phyloP scores from a whole-genome alignment of 2,329 filamentous ascomycete genomes.

The Scedosporium boydii region DNA sequence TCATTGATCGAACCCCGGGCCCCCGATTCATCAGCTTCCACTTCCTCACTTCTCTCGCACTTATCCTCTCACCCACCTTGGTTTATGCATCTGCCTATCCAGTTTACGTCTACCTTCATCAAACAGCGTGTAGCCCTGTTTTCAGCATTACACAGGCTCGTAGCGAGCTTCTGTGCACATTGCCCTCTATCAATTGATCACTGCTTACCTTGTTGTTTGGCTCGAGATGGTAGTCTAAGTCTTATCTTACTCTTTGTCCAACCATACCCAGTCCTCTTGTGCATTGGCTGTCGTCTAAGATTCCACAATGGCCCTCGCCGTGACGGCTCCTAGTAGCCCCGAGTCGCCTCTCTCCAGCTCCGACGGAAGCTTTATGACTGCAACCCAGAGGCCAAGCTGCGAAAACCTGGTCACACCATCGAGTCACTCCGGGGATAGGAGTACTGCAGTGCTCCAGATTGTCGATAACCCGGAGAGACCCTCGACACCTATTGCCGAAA shows the following conservation, averaged over 20 bases:
- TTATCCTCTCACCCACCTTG: background rate
- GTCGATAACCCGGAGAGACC: background rate
- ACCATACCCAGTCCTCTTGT: background rate
- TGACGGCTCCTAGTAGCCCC: background rate
- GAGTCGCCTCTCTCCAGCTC: background rate
- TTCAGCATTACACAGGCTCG: background rate
- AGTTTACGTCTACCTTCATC: background rate
- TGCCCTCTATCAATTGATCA: background rate
- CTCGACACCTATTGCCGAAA: background rate
- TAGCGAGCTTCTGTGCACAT: background rate
- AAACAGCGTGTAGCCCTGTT: background rate
- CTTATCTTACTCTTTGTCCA: background rate
- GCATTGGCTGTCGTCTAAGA: background rate
- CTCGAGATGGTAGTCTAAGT: background rate
- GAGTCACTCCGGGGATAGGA: background rate
- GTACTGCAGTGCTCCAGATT: background rate
- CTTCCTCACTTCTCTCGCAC: background rate
- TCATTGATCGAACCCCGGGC: too few species aligned
- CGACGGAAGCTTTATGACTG: conserved; percentile 4
- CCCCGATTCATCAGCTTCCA: too few species aligned
- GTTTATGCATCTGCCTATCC: background rate
- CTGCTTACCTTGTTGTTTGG: background rate
- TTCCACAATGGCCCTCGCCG: background rate
- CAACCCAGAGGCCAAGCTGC: background rate
- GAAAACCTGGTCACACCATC: background rate